These are phyloP conservation scores for Phialophora macrospora DNA, from an alignment of 2,329 filamentous ascomycete species.

Conservation along the genomic window DNA sequence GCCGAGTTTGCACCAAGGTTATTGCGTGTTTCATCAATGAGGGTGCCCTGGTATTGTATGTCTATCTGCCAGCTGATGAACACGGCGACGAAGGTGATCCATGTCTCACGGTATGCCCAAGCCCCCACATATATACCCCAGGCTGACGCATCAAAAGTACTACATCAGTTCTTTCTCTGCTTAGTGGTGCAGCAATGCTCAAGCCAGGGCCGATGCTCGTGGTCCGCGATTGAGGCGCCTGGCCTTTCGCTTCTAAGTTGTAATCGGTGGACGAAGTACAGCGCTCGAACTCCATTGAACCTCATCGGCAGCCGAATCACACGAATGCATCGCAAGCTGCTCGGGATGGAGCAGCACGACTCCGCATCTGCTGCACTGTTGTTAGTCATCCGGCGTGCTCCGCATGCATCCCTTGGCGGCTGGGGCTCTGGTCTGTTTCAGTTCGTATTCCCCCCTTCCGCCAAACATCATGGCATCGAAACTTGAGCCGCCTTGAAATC, in stretches of 20 bases:
- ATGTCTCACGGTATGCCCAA: constrained; percentile 51
- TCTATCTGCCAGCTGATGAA: constrained; percentile 50
- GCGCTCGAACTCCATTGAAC: background rate
- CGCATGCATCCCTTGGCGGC: background rate
- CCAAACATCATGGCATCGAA: background rate
- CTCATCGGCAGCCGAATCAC: background rate
- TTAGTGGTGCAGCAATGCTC: background rate
- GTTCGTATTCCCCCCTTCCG: background rate
- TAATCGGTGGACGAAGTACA: background rate
- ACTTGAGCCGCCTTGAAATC: background rate
- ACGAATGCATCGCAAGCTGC: background rate
- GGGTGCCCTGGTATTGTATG: constrained; percentile 53
- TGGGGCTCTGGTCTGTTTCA: background rate
- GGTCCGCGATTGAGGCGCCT: background rate
- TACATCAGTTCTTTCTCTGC: constrained; percentile 52
- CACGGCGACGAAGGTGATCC: constrained; percentile 50
- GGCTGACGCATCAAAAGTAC: constrained; percentile 43
- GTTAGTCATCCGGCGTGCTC: background rate
- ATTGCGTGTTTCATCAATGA: constrained; percentile 73
- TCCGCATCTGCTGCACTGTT: too few relatives aligned
- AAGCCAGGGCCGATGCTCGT: background rate
- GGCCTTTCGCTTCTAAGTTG: background rate
- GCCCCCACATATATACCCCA: background rate
- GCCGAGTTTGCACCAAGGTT: constrained; percentile 83
- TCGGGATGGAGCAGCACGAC: background rate